Conservation (phyloP, 305 asterid species). For the Euphrasia arctica region DNA sequence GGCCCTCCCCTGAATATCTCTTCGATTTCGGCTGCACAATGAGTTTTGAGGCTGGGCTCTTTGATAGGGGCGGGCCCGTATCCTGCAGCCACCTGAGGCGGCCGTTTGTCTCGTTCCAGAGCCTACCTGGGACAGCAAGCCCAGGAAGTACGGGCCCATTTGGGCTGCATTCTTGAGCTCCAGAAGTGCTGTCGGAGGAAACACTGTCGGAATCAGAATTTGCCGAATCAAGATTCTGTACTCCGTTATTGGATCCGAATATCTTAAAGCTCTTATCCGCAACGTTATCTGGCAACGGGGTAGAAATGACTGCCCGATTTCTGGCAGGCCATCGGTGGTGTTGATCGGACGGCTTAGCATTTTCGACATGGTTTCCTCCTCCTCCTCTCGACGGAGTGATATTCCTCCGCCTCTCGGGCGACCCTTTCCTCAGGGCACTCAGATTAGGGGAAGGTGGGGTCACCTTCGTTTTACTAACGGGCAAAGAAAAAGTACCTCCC, state of each 20-base stretch:
- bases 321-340: conserved; percentile 86
- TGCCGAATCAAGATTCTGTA: too few relatives aligned
- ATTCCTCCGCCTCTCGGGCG: conserved; percentile 69
- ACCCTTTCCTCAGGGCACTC: conserved; percentile 42
- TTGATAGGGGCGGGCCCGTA: conserved; percentile 69
- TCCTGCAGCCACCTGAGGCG: conserved; percentile 88
- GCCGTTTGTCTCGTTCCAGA: conserved; percentile 96
- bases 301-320: conserved; percentile 34
- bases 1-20: conserved; percentile 48
- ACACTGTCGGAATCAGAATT: conserved; percentile 88
- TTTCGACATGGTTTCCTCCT: conserved; percentile 40
- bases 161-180: conserved; percentile 52
- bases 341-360: conserved; percentile 68
- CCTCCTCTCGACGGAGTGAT: conserved; percentile 38
- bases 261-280: conserved; percentile 42
- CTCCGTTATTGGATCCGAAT: conserved; percentile 29
- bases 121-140: conserved; percentile 63
- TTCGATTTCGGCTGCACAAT: conserved; percentile 55
- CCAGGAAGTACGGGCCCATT: conserved; percentile 51
- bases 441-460: conserved; percentile 66
- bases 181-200: conserved; percentile 94
- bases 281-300: conserved; percentile 48
- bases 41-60: conserved; percentile 68
- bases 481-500: conserved; percentile 84
- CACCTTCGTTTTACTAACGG: conserved; percentile 75